Conservation (phyloP, 805 yeast genomes). For the Candida incommunis region DNA sequence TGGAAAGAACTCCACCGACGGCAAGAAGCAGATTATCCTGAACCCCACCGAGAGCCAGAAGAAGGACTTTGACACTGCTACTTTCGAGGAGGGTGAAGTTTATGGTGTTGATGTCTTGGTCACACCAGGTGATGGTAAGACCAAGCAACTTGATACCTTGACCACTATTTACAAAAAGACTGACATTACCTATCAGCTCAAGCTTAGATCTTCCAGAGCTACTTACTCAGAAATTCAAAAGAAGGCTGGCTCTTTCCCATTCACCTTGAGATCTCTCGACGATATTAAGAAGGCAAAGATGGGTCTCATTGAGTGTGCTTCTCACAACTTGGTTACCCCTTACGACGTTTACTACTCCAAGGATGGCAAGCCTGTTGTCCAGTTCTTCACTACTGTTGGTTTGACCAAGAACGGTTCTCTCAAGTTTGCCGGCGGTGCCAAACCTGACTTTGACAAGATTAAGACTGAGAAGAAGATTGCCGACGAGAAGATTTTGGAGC, state of each 20-base stretch:
- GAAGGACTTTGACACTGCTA: constrained; percentile 44
- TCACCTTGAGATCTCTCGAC: constrained; percentile 46
- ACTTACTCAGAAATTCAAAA: constrained; percentile 53
- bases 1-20: constrained; percentile 51
- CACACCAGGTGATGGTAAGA: constrained; percentile 58
- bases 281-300: constrained; percentile 61
- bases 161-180: constrained; percentile 64
- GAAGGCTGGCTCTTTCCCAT: constrained; percentile 56
- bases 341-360: constrained; percentile 58
- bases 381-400: constrained; percentile 62
- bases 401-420: constrained; percentile 60
- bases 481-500: constrained; percentile 33
- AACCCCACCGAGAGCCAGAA: constrained; percentile 61
- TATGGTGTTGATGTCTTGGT: constrained; percentile 62
- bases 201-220: constrained; percentile 55
- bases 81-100: constrained; percentile 63
- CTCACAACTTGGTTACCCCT: constrained; percentile 51
- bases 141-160: constrained; percentile 39
- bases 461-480: constrained; percentile 41
- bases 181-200: constrained; percentile 52
- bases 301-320: constrained; percentile 59
- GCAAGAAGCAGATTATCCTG: constrained; percentile 61
- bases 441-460: constrained; percentile 34
- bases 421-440: constrained; percentile 42
- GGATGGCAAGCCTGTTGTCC: constrained; percentile 53